Evolutionary conservation across 2,329 filamentous ascomycete species (phyloP).

Genomic region (Apiospora aurea): DNA sequence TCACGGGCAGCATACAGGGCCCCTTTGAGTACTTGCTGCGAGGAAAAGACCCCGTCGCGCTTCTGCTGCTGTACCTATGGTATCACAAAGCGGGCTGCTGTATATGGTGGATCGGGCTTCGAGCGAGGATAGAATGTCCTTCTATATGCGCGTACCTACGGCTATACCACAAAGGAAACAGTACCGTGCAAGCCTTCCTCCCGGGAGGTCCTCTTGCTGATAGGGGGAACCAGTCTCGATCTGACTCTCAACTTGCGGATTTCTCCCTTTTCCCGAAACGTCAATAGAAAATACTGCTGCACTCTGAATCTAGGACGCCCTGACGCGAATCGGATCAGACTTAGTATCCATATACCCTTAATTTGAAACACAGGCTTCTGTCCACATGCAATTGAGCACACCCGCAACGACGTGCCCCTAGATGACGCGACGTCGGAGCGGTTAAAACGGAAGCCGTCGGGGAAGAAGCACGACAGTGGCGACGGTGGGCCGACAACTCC

Average conservation of each 20-base stretch:
- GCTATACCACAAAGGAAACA: slow-evolving; percentile 39
- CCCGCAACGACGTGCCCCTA: neutral
- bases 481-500: too few relatives aligned
- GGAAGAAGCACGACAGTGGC: too few relatives aligned
- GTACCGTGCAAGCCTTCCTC: slow-evolving; percentile 42
- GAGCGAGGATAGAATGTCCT: slow-evolving; percentile 50
- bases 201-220: slow-evolving; percentile 35
- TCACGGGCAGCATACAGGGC: slow-evolving; percentile 44
- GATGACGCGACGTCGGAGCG: neutral
- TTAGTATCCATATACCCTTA: too few relatives aligned
- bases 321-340: too few relatives aligned
- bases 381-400: too few relatives aligned
- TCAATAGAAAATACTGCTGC: too few relatives aligned
- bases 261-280: too few relatives aligned
- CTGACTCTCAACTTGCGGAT: neutral
- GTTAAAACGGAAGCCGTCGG: too few relatives aligned
- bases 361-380: too few relatives aligned
- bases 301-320: too few relatives aligned
- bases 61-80: slow-evolving; percentile 52
- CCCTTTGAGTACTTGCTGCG: slow-evolving; percentile 43
- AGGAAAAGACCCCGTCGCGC: slow-evolving; percentile 45
- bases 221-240: slow-evolving; percentile 25
- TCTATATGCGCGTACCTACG: slow-evolving; percentile 49
- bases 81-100: slow-evolving; percentile 48
- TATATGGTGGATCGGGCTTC: slow-evolving; percentile 53